A percentile compares a stretch with the other conserved stretches of the same genome.
phyloP scores from a whole-genome alignment of 768 basidiomycete species.

The Scleroderma citrinum region DNA sequence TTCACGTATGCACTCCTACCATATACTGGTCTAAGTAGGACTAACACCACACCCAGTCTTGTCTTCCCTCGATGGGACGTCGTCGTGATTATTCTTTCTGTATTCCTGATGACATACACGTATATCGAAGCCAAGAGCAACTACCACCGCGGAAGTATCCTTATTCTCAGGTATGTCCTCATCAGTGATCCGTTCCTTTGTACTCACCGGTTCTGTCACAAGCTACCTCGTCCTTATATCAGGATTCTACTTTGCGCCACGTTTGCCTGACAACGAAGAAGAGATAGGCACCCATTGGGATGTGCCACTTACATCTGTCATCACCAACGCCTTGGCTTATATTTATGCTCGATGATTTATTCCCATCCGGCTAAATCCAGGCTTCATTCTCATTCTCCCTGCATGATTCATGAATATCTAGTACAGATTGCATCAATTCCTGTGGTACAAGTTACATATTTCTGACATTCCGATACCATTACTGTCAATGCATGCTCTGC shows the following conservation, averaged over 20 bases:
- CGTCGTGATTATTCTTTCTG: constrained; percentile 87
- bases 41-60: constrained; percentile 46
- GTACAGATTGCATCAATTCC: not conserved
- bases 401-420: not conserved
- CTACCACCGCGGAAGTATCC: constrained; percentile 94
- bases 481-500: constrained; percentile 49
- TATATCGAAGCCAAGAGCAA: constrained; percentile 99
- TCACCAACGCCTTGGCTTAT: constrained; percentile 2
- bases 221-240: constrained; percentile 89
- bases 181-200: not conserved
- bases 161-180: constrained; percentile 72
- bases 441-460: constrained; percentile 13
- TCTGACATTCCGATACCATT: constrained; percentile 6
- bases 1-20: constrained; percentile 70
- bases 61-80: constrained; percentile 99
- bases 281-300: constrained; percentile 7
- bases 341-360: not conserved
- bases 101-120: constrained; percentile 97
- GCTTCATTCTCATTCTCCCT: not conserved
- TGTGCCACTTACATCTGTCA: constrained; percentile 2
- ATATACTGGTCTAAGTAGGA: not conserved
- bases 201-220: not conserved
- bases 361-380: not conserved
- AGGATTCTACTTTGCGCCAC: constrained; percentile 90
- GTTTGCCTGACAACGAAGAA: constrained; percentile 17